A percentile compares a stretch with the other conserved stretches of the same genome.
Evolutionary conservation across 352 stramenopile species (phyloP).

Genomic region (Aphanomyces stellatus): DNA sequence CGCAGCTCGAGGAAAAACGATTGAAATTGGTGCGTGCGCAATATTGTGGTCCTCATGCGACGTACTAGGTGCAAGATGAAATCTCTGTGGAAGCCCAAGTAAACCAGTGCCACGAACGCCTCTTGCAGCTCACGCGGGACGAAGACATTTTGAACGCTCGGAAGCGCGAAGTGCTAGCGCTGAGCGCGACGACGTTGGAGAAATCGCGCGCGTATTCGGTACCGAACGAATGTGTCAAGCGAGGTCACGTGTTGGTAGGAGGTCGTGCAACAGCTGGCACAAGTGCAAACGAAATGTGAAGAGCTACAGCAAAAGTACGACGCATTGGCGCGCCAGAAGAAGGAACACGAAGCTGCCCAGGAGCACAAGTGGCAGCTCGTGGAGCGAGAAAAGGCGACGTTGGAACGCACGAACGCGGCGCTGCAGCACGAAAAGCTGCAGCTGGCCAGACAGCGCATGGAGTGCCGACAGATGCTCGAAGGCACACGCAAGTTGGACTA

Average conservation of each 20-base stretch:
- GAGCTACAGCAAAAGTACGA: constrained; percentile 34
- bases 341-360: constrained; percentile 30
- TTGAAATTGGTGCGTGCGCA: constrained; percentile 30
- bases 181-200: constrained; percentile 60
- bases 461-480: constrained; percentile 69
- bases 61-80: constrained; percentile 37
- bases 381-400: constrained; percentile 33
- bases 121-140: constrained; percentile 36
- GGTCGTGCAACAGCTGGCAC: neutral
- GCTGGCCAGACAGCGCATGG: constrained; percentile 60
- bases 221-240: neutral
- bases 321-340: constrained; percentile 23
- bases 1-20: constrained; percentile 43
- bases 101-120: constrained; percentile 43
- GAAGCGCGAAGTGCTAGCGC: constrained; percentile 40
- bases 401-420: constrained; percentile 43
- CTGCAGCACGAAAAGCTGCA: constrained; percentile 61
- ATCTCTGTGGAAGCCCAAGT: constrained; percentile 38
- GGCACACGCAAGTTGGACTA: constrained; percentile 36
- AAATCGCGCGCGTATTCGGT: constrained; percentile 29
- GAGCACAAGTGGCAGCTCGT: constrained; percentile 27
- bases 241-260: neutral
- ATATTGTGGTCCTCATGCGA: neutral
- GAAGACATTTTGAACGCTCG: constrained; percentile 38
- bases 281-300: constrained; percentile 30